These are phyloP conservation scores for Mortierella sp. DNA, from an alignment of 371 early-diverging fungal genomes.

Conservation along the genomic window DNA sequence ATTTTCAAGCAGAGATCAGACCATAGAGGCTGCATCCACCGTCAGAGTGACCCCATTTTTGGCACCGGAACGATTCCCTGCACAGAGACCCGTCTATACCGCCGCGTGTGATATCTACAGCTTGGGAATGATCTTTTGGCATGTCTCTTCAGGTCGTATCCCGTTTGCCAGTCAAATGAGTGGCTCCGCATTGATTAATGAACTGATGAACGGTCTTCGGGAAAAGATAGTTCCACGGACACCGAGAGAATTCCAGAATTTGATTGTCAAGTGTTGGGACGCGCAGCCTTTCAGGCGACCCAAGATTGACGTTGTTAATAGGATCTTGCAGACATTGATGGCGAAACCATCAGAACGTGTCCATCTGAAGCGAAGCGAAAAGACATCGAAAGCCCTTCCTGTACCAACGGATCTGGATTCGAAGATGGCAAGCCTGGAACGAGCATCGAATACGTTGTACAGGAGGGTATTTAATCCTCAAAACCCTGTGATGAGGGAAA, in stretches of 20 bases:
- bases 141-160: slow-evolving; percentile 47
- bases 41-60: slow-evolving; percentile 49
- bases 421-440: slow-evolving; percentile 32
- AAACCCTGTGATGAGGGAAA: slow-evolving; percentile 39
- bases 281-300: slow-evolving; percentile 23
- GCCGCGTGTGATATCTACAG: slow-evolving; percentile 52
- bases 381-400: slow-evolving; percentile 39
- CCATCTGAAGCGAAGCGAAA: slow-evolving; percentile 34
- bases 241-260: slow-evolving; percentile 30
- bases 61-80: slow-evolving; percentile 50
- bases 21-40: slow-evolving; percentile 30
- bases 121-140: slow-evolving; percentile 54
- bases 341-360: slow-evolving; percentile 36
- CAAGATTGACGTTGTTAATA: slow-evolving; percentile 45
- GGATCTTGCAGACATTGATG: slow-evolving; percentile 40
- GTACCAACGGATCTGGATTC: slow-evolving; percentile 42
- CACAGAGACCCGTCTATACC: slow-evolving; percentile 32
- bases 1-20: slow-evolving; percentile 27
- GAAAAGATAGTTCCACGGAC: slow-evolving; percentile 43
- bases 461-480: slow-evolving; percentile 43
- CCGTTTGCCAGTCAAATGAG: slow-evolving; percentile 36
- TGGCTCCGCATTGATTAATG: slow-evolving; percentile 28
- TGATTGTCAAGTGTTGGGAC: slow-evolving; percentile 49
- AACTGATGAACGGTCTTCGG: slow-evolving; percentile 38
- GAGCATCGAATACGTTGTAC: slow-evolving; percentile 39